Percentiles rank a stretch among this genome's conserved stretches.
These are phyloP conservation scores for Spongospora subterranea DNA, from an alignment of 208 protist species.

Conservation along the genomic window DNA sequence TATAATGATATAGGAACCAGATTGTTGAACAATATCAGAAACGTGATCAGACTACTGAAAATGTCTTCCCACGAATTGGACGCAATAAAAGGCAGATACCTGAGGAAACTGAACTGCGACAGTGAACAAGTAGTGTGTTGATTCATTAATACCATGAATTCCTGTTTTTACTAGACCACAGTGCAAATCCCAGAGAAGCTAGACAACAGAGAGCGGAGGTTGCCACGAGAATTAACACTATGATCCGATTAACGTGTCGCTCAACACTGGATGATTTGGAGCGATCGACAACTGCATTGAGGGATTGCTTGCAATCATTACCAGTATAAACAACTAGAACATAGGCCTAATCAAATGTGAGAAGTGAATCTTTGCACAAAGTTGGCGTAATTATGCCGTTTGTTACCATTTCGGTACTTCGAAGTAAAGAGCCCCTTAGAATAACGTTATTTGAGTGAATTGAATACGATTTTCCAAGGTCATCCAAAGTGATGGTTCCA, in stretches of 20 bases:
- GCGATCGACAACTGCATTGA: constrained; percentile 65
- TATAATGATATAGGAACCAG: constrained; percentile 81
- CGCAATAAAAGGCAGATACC: constrained; percentile 47
- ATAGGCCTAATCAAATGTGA: constrained; percentile 60
- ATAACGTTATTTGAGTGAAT: constrained; percentile 21
- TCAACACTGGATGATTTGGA: constrained; percentile 72
- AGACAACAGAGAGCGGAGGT: constrained; percentile 68
- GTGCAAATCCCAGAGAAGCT: constrained; percentile 62
- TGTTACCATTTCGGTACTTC: constrained; percentile 23
- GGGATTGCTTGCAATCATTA: constrained; percentile 76
- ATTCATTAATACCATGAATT: background rate
- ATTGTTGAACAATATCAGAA: constrained; percentile 73
- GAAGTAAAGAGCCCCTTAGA: background rate
- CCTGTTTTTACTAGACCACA: constrained; percentile 20
- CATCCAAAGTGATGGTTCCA: background rate
- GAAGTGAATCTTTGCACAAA: background rate
- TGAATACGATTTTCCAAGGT: background rate
- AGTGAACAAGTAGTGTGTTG: background rate
- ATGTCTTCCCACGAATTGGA: background rate
- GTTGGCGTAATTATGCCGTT: no score
- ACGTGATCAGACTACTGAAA: constrained; percentile 30
- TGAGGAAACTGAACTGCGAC: background rate
- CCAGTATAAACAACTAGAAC: constrained; percentile 76
- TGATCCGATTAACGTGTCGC: constrained; percentile 67
- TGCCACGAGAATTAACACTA: constrained; percentile 71